Base-by-base conservation (phyloP, 2,329 filamentous ascomycete genomes). In the Orbilia oligospora region DNA sequence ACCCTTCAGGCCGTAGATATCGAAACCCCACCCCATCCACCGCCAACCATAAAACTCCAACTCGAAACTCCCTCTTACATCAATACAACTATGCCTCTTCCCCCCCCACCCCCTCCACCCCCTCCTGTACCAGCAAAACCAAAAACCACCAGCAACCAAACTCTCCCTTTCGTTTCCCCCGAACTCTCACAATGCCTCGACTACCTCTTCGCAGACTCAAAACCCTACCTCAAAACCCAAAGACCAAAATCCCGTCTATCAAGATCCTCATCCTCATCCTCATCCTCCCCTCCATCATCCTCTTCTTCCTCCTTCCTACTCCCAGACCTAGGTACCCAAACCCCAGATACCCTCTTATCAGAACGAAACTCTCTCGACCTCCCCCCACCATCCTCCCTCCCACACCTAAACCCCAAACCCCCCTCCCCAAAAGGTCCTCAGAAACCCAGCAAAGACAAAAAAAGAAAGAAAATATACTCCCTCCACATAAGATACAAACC, bases 301-400 rank as follows among this genome's bases (percentile, higher is more conserved):
- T 65, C 61, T 0, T 51, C 41, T 3, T 46, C 38, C 2, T 48
- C 24, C 12, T 12, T 65, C 12, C 27, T 65, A 8, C 16, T 33
- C 41, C 20, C 20, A 49, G 41, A 51, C 8, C 16, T 24, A 1
- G 61, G 44, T 12, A 65, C 61, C 3, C 41, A 30, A 38, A 67
- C 64, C 18, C 64, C 64, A 53, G 44, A 67, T 6, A 67, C 64
- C 22, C 64, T 51, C n/a, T 16, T 67, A n/a, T 67, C 64, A 18
- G 48, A 41, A 36, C 9, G 41, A 48, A 41, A 49, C 5, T 30
- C 33, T 44, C 16, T 55, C 6, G 48, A 51, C 8, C 18, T 44
- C 5, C 24, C 63, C 5, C n/a, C 44, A 46, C 58, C 36, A 30
- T n/a, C n/a, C n/a, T n/a, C n/a, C n/a, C 8, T 16, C 12, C 55